Conservation (phyloP, 257 asterid genomes). For the Paraleonurus japonicus region DNA sequence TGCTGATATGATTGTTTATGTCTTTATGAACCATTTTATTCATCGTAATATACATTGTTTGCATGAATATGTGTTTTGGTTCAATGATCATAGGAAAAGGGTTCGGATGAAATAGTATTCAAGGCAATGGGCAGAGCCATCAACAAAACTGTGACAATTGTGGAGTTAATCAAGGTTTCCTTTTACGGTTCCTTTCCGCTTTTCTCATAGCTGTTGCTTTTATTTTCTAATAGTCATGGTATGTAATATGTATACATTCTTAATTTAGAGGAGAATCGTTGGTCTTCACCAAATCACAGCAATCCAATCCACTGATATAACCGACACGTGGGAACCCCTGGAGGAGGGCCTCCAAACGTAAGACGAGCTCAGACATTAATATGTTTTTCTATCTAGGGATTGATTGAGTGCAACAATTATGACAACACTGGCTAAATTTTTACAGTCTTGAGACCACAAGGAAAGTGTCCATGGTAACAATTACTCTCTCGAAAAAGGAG, state of each 20-base stretch:
- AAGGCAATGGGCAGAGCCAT: slow-evolving; percentile 87
- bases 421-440: slow-evolving; percentile 20
- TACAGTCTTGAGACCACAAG: slow-evolving; percentile 82
- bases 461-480: slow-evolving; percentile 86
- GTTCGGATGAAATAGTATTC: slow-evolving; percentile 55
- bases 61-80: background rate
- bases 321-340: slow-evolving; percentile 96
- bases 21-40: background rate
- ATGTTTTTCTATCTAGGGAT: background rate
- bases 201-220: background rate
- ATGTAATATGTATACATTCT: background rate
- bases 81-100: slow-evolving; percentile 49
- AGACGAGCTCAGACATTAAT: slow-evolving; percentile 21
- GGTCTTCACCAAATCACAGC: slow-evolving; percentile 90
- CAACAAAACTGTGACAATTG: slow-evolving; percentile 65
- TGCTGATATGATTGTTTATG: background rate
- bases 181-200: background rate
- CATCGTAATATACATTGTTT: background rate
- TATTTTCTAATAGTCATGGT: slow-evolving; percentile 16
- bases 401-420: slow-evolving; percentile 3
- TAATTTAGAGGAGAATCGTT: slow-evolving; percentile 82
- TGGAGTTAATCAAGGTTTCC: slow-evolving; percentile 66
- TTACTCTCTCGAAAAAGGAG: slow-evolving; percentile 75
- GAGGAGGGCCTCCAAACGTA: slow-evolving; percentile 98
- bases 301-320: slow-evolving; percentile 83